phyloP scores from a whole-genome alignment of 2,329 filamentous ascomycete species.

The Didymella pinodella region DNA sequence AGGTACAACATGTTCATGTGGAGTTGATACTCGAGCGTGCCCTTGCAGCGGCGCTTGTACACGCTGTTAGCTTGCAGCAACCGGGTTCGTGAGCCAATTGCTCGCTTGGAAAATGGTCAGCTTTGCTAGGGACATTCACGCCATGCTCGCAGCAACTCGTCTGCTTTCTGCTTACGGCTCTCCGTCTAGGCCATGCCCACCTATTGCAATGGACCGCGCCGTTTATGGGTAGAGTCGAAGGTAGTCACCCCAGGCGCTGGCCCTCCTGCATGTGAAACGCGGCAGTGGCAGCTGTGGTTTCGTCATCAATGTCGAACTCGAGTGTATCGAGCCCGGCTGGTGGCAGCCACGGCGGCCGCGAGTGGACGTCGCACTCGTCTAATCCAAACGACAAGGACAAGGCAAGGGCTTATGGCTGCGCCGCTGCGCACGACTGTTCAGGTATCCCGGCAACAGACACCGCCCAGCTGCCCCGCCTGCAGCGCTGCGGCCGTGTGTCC shows the following conservation, averaged over 20 bases:
- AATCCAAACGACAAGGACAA: slow-evolving; percentile 24
- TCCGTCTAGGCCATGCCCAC: slow-evolving; percentile 19
- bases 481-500: slow-evolving; percentile 19
- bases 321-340: slow-evolving; percentile 19
- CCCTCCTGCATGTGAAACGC: slow-evolving; percentile 41
- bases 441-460: slow-evolving; percentile 27
- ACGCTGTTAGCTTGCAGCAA: slow-evolving; percentile 41
- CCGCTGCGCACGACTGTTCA: slow-evolving; percentile 5
- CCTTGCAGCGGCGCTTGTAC: slow-evolving; percentile 48
- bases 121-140: slow-evolving; percentile 23
- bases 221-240: slow-evolving; percentile 1
- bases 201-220: slow-evolving; percentile 23
- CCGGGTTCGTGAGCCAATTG: slow-evolving; percentile 37
- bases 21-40: slow-evolving; percentile 45
- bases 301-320: slow-evolving; percentile 23
- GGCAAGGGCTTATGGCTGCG: slow-evolving; percentile 16
- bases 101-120: slow-evolving; percentile 26
- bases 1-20: slow-evolving; percentile 41
- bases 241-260: slow-evolving; percentile 25
- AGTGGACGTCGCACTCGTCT: slow-evolving; percentile 17
- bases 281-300: slow-evolving; percentile 31
- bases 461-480: slow-evolving; percentile 24
- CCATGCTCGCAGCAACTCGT: slow-evolving; percentile 20
- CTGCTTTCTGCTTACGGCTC: slow-evolving; percentile 36
- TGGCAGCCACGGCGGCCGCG: slow-evolving; percentile 10